A percentile compares a stretch with the other conserved stretches of the same genome.
phyloP scores from a whole-genome alignment of 768 basidiomycete genomes.

The Amanita inopinata region DNA sequence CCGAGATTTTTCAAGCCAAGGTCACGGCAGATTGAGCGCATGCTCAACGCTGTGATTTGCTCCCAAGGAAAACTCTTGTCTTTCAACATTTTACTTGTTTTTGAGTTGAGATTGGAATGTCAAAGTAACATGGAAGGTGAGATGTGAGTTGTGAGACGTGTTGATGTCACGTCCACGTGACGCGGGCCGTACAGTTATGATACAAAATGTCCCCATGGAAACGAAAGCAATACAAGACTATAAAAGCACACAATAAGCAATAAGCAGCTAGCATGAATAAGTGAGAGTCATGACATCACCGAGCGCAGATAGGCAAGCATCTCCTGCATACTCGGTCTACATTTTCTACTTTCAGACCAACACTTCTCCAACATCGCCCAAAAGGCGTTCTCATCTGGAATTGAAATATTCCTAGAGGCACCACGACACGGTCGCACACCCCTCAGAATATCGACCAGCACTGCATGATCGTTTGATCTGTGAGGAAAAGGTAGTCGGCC shows the following conservation, averaged over 20 bases:
- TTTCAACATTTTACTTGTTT: not conserved
- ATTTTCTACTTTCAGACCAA: slow-evolving; percentile 28
- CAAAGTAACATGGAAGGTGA: too few species aligned
- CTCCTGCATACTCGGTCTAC: slow-evolving; percentile 35
- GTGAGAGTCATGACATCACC: slow-evolving; percentile 19
- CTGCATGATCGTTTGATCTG: slow-evolving; percentile 45
- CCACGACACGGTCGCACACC: slow-evolving; percentile 38
- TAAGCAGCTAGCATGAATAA: too few species aligned
- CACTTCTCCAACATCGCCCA: slow-evolving; percentile 36
- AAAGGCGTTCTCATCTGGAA: slow-evolving; percentile 26
- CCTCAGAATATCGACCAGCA: slow-evolving; percentile 44
- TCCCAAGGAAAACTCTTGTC: slow-evolving; percentile 5
- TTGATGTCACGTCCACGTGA: too few species aligned
- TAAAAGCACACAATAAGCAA: too few species aligned
- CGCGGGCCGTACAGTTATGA: too few species aligned
- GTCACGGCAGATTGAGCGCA: slow-evolving; percentile 7
- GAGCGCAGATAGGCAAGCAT: slow-evolving; percentile 18
- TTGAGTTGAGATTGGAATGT: too few species aligned
- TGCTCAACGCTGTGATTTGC: slow-evolving; percentile 4
- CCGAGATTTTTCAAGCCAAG: slow-evolving; percentile 2
- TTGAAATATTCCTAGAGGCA: slow-evolving; percentile 18
- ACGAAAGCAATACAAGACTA: too few species aligned
- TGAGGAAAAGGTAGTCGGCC: slow-evolving; percentile 42
- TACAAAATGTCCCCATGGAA: too few species aligned
- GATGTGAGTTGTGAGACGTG: too few species aligned